A percentile compares a stretch with the other conserved stretches of the same genome.
Conservation (phyloP, 352 stramenopile genomes). For the Globisporangium takayamanum region DNA sequence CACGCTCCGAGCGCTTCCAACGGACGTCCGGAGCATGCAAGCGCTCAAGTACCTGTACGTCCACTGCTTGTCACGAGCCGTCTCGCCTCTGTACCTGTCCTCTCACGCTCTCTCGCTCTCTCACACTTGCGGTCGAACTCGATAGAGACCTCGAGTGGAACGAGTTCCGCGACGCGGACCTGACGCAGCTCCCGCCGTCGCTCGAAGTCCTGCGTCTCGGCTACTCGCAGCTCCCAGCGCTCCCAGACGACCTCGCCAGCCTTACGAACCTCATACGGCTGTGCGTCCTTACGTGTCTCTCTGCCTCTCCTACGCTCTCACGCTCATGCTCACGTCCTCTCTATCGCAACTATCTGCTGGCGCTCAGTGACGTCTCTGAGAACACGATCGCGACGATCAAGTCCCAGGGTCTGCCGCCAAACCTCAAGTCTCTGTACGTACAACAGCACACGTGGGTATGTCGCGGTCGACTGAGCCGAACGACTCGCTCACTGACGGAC, state of each 20-base stretch:
- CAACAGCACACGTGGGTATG: not conserved
- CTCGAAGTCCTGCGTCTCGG: slow-evolving; percentile 22
- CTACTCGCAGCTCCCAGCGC: slow-evolving; percentile 11
- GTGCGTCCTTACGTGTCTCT: slow-evolving; percentile 6
- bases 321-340: not conserved
- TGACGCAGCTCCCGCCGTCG: slow-evolving; percentile 20
- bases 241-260: slow-evolving; percentile 19
- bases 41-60: slow-evolving; percentile 20
- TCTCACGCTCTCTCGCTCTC: not conserved
- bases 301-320: not conserved
- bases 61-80: not conserved
- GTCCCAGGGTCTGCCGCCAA: slow-evolving; percentile 12
- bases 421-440: slow-evolving; percentile 13
- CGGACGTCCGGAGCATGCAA: slow-evolving; percentile 15
- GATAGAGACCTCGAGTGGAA: slow-evolving; percentile 34
- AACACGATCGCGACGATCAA: slow-evolving; percentile 12
- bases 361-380: slow-evolving; percentile 9
- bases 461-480: too few species aligned
- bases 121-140: not conserved
- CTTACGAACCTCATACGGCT: slow-evolving; percentile 19
- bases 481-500: too few species aligned
- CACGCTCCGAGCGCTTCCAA: slow-evolving; percentile 11
- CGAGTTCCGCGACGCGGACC: slow-evolving; percentile 17
- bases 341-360: not conserved
- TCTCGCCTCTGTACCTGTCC: too few species aligned